Conservation (phyloP, 257 asterid species). For the Nicotiana undulata region DNA sequence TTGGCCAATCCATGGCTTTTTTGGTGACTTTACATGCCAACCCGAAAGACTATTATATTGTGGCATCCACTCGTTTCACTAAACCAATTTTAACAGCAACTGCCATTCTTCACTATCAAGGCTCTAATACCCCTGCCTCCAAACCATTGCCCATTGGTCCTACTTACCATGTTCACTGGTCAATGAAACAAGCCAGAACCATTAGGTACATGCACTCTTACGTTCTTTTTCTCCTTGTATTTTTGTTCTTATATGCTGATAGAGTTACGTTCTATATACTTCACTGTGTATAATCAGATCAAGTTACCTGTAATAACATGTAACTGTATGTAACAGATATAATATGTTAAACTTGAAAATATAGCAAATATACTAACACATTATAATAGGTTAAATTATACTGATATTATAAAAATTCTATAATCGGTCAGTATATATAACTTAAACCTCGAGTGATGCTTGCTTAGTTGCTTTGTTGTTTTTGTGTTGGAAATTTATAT, state of each 20-base stretch:
- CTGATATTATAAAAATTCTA: background rate
- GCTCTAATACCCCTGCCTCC: conserved; percentile 35
- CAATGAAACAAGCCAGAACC: conserved; percentile 80
- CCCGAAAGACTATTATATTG: conserved; percentile 38
- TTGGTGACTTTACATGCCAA: conserved; percentile 29
- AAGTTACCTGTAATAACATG: background rate
- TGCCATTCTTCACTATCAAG: conserved; percentile 42
- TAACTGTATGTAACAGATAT: background rate
- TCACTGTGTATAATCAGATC: background rate
- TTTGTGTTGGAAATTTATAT: too few relatives aligned
- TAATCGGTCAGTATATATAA: too few relatives aligned
- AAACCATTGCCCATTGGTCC: conserved; percentile 46
- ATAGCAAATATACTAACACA: background rate
- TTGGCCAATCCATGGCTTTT: conserved; percentile 69
- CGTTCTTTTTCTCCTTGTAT: background rate
- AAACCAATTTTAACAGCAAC: conserved; percentile 42
- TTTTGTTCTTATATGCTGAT: background rate
- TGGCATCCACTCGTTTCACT: conserved; percentile 60
- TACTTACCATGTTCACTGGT: conserved; percentile 45
- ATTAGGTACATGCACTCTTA: conserved; percentile 30
- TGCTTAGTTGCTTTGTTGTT: too few relatives aligned
- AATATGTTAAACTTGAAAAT: too few relatives aligned
- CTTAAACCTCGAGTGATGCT: too few relatives aligned
- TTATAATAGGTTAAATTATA: background rate
- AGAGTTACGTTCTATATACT: background rate